Base-by-base conservation (phyloP, 1,284 basidiomycete species). In the Ceratobasidium theobromae region DNA sequence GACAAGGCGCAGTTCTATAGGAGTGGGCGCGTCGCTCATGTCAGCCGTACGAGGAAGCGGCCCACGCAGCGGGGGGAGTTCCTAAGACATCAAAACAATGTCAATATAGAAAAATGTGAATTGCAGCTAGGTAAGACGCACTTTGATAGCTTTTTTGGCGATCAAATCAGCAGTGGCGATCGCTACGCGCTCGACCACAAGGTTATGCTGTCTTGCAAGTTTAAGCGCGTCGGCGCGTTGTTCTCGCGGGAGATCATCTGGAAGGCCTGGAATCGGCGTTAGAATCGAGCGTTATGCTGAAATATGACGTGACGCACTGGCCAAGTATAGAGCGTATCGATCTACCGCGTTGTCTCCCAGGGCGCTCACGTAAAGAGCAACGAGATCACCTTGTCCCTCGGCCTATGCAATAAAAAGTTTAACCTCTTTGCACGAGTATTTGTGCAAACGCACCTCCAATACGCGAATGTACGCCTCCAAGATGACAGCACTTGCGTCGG, bases 321-420 rank as follows among this genome's bases (percentile, higher is more conserved):
- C 86, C 33, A 99, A 81, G 85, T 95, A 98, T 71, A 88, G 80
- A 0, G 95, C 95, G 72, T 98, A 99, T 49, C 93, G 89, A 72
- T 94, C 89, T 52, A 96, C 87, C 4, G 95, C 95, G 71, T 90
- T 93, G 68, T 91, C 88, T 18, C 94, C 91, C 21, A 99, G 79
- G 40, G 91, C 91, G 43, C 91, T 87, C 1, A 95, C 93, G 74
- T 99, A 99, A 80, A 97, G 86, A 0, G 95, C 95, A 12, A 99
- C 94, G 14, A 98, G 83, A 49, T 89, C 84, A 32, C 91, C 84
- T 73, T 95, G 86, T 3, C 89, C 90, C n/a, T 88, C 87, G 57
- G 80, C 79, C 84, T 92, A 68, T 2, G 9, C 12, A 14, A 14
- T 11, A 14, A 5, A n/a, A n/a, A n/a, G n/a, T n/a, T n/a, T n/a